Evolutionary conservation across 1,139 yeast species (phyloP), one percentile per base, ranked within the genome.

Genomic region (Keqinozyma sinolaborantium): DNA sequence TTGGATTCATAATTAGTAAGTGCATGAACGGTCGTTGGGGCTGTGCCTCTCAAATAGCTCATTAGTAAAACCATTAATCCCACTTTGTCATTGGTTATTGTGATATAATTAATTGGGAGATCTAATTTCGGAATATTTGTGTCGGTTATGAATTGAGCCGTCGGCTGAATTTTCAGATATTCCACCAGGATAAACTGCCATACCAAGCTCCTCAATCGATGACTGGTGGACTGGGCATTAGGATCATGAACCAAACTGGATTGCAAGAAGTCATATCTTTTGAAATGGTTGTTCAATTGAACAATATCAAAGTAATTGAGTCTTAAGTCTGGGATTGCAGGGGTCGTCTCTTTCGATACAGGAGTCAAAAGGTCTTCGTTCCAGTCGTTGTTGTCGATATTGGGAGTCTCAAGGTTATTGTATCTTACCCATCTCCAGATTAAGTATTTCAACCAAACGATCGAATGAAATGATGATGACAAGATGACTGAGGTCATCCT

Each of bases 161-260:
- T 34, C 3, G 63, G 62, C 35, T 50, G 43, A 10, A 33, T 37
- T 12, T 40, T 36, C 8, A 45, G 23, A 38, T 56, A 50, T 27
- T 61, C 58, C 10, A 51, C 35, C 37, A 55, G 57, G 14, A 64
- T 55, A 14, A 62, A 39, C 25, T 50, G 46, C 70, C 70, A 65
- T 8, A 62, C 36, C 9, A 47, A 34, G 15, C 53, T 54, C 25
- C 70, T 48, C 15, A 64, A 41, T 37, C 58, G 58, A 19, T 40
- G 41, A 2, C 68, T 47, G 32, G 60, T 67, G 10, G 56, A 42
- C 39, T 30, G 31, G 24, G 25, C 26, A 23, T 11, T 18, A 28
- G 10, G 25, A 16, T 33, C 24, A 11, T 30, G 32, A 11, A 32
- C 11, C 24, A 26, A 14, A 32, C 39, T 39, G 7, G 39, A 23